Evolutionary conservation across 2,329 filamentous ascomycete genomes (phyloP), one percentile per base, ranked within the genome.

Genomic region (Trichophyton rubrum): DNA sequence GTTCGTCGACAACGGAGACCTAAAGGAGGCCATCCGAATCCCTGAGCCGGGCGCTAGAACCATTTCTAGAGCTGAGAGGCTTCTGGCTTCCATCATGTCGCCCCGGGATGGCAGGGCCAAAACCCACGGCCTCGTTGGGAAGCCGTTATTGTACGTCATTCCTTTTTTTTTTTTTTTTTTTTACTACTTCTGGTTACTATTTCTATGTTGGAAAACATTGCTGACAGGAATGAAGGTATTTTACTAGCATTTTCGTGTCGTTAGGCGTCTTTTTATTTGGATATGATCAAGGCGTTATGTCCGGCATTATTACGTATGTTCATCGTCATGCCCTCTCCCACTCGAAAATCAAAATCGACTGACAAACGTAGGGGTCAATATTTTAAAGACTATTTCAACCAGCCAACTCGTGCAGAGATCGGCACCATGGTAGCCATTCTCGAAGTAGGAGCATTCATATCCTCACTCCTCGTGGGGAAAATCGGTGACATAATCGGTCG

Each of bases 381-480:
- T 73, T 99, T 99, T 73, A 89, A 86, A 73, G 85, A 91, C 71
- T 96, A 96, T 73, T 97, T 99, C 75, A 80, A 91, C 68, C 85
- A 97, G 68, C 93, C 93, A 20, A 87, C 89, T 24, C 83, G 84
- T 67, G 89, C 90, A 55, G 85, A 96, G 72, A 86, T 99, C 62
- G 93, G 92, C 62, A 97, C 91, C 30, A 97, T 97, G 87, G 93
- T 99, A 61, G 92, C 93, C 66, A 97, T 99, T 68, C 82, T 99
- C 62, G 92, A 96, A 76, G 79, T 97, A 59, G 93, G 93, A 62
- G 93, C 93, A 41, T 88, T 99, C 64, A 87, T 95, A 68, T 88
- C 92, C 20, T 97, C 92, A 0, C 76, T 99, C 9, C 74, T 86
- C 33, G 90, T 97, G 40, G 93, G 93, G 57, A 85, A 87, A 64